Conservation (phyloP, 768 basidiomycete species). For the Amanita phalloides region DNA sequence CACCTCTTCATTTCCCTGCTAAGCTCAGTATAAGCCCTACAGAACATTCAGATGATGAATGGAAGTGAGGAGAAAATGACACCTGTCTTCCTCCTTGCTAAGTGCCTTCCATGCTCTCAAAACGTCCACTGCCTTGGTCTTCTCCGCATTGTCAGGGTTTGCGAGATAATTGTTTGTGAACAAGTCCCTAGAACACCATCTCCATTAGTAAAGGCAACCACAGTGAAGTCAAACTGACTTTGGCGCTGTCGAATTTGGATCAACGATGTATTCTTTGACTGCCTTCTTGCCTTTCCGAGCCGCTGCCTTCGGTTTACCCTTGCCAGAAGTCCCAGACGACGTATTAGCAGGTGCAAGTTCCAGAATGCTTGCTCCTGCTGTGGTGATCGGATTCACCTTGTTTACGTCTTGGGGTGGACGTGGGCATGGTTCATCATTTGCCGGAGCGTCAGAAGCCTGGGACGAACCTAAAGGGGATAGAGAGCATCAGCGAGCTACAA, state of each 20-base stretch:
- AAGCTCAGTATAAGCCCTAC: background rate
- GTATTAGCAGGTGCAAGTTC: background rate
- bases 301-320: background rate
- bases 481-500: background rate
- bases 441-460: background rate
- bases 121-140: background rate
- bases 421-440: too few species aligned
- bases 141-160: background rate
- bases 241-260: background rate
- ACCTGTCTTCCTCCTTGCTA: background rate
- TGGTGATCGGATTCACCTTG: background rate
- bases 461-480: background rate
- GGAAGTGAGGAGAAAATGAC: background rate
- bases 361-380: background rate
- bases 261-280: background rate
- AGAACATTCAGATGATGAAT: background rate
- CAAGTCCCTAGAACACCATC: slow-evolving; percentile 1
- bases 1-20: slow-evolving; percentile 1
- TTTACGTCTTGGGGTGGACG: background rate
- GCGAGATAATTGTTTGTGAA: background rate
- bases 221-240: background rate
- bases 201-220: background rate
- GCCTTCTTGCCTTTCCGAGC: background rate
- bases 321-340: background rate
- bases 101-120: background rate